A percentile compares a stretch with the other conserved stretches of the same genome.
These are phyloP conservation scores for Kazachstania psychrophila DNA, from an alignment of 805 yeast species.

Conservation along the genomic window DNA sequence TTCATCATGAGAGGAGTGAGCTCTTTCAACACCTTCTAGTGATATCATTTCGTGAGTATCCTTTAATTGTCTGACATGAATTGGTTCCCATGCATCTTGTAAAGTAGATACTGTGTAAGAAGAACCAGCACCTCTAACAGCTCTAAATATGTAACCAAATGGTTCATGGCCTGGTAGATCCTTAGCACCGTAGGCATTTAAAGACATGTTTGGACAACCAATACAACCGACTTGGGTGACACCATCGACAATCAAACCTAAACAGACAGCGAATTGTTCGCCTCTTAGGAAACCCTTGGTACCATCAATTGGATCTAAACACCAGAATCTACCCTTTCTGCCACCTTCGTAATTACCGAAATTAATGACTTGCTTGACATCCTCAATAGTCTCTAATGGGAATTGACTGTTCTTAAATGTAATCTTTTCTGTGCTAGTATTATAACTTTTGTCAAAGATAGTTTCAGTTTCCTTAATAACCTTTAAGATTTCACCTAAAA, in stretches of 20 bases:
- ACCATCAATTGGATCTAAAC: slow-evolving; percentile 96
- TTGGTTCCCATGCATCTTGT: slow-evolving; percentile 37
- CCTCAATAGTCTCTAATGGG: slow-evolving; percentile 36
- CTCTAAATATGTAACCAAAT: slow-evolving; percentile 29
- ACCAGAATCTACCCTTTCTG: slow-evolving; percentile 78
- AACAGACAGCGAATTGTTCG: slow-evolving; percentile 93
- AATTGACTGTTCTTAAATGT: slow-evolving; percentile 10
- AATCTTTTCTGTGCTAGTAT: slow-evolving; percentile 15
- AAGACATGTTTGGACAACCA: slow-evolving; percentile 83
- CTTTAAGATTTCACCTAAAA: slow-evolving; percentile 42
- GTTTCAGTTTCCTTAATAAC: slow-evolving; percentile 49
- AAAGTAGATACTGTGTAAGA: slow-evolving; percentile 22
- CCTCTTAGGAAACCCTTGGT: slow-evolving; percentile 94
- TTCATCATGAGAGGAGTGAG: slow-evolving; percentile 85
- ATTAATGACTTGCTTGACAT: slow-evolving; percentile 61
- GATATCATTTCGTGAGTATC: slow-evolving; percentile 24
- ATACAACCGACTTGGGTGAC: slow-evolving; percentile 81
- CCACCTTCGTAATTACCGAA: slow-evolving; percentile 79
- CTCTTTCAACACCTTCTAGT: slow-evolving; percentile 85
- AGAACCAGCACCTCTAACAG: slow-evolving; percentile 30
- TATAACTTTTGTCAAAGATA: slow-evolving; percentile 30
- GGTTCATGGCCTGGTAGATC: slow-evolving; percentile 29
- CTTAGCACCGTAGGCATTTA: slow-evolving; percentile 30
- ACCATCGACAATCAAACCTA: slow-evolving; percentile 82
- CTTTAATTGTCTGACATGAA: slow-evolving; percentile 38